Base-by-base conservation (phyloP, 1,284 basidiomycete genomes). In the Agaricales sp. region DNA sequence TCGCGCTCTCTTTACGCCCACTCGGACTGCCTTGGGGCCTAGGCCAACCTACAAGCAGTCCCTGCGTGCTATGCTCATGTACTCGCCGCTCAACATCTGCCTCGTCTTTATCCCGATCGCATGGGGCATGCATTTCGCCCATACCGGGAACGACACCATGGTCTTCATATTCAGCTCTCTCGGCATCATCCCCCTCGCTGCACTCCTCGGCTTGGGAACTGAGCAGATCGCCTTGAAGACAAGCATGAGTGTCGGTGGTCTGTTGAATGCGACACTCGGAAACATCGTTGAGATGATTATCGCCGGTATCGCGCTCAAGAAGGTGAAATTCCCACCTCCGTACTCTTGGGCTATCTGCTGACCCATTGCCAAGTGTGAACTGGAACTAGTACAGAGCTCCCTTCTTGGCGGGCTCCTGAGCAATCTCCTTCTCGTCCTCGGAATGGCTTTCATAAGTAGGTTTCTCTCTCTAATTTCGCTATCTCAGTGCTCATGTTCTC, bases 361-460 rank as follows among this genome's bases (percentile, higher is more conserved):
- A n/a, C n/a, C n/a, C n/a, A n/a, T n/a, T n/a, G n/a, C n/a, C n/a
- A n/a, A n/a, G n/a, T 80, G 80, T 51, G 74, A 82, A 56, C 65
- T 84, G 22, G 74, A 76, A 52, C 73, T 84, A 47, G 80, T 84
- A 1, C 81, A 82, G 58, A 78, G 80, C 43, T 71, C 70, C 25
- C 70, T 82, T 57, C 70, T 80, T 24, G 80, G 80, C 25, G 76
- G 74, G 38, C 73, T 84, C 49, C 61, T 83, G 16, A 80, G 77
- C 54, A 85, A 85, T 58, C 65, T 82, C 24, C 66, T 85, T 16
- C 73, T 85, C 50, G 82, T 85, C 14, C 68, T 86, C 35, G 82
- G 83, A 47, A 73, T 78, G 72, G 74, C 73, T 49, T 69, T 78
- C 63, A 63, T 74, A 47, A n/a, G n/a, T n/a, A n/a, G n/a, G n/a